phyloP scores from a whole-genome alignment of 805 yeast species.

The Ogataea nitratoaversa region DNA sequence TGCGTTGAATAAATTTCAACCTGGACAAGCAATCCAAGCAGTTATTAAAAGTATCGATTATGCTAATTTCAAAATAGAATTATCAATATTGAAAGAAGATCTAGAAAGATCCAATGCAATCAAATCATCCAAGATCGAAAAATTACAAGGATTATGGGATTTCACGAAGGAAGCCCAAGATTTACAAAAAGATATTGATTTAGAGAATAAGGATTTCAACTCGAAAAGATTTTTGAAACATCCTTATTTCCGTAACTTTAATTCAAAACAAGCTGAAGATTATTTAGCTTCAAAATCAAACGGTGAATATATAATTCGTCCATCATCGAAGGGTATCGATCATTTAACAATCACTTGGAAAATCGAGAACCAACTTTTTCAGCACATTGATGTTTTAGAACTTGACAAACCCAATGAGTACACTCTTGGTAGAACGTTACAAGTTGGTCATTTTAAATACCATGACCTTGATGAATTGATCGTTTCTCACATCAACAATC shows the following conservation, averaged over 20 bases:
- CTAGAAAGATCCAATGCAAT: conserved; percentile 45
- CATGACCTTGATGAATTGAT: conserved; percentile 91
- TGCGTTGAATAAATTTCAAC: conserved; percentile 37
- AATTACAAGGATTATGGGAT: conserved; percentile 75
- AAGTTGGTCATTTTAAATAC: conserved; percentile 65
- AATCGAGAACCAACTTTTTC: conserved; percentile 84
- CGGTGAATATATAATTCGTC: conserved; percentile 92
- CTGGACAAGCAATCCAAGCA: conserved; percentile 85
- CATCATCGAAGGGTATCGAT: conserved; percentile 84
- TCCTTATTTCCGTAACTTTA: conserved; percentile 83
- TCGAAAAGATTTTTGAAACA: conserved; percentile 81
- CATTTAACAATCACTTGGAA: conserved; percentile 96
- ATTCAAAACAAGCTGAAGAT: conserved; percentile 86
- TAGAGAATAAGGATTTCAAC: conserved; percentile 62
- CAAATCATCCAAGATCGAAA: conserved; percentile 35
- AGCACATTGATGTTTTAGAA: conserved; percentile 85
- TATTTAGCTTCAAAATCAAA: conserved; percentile 81
- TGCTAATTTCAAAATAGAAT: conserved; percentile 67
- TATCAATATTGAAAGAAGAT: conserved; percentile 66
- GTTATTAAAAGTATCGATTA: conserved; percentile 69
- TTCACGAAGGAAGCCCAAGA: conserved; percentile 69
- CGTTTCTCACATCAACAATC: conserved; percentile 78
- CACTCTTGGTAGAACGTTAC: conserved; percentile 52
- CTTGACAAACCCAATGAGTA: conserved; percentile 60
- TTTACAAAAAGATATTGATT: conserved; percentile 49